Evolutionary conservation across 2,329 filamentous ascomycete genomes (phyloP).

Genomic region (Bisporella sp.): DNA sequence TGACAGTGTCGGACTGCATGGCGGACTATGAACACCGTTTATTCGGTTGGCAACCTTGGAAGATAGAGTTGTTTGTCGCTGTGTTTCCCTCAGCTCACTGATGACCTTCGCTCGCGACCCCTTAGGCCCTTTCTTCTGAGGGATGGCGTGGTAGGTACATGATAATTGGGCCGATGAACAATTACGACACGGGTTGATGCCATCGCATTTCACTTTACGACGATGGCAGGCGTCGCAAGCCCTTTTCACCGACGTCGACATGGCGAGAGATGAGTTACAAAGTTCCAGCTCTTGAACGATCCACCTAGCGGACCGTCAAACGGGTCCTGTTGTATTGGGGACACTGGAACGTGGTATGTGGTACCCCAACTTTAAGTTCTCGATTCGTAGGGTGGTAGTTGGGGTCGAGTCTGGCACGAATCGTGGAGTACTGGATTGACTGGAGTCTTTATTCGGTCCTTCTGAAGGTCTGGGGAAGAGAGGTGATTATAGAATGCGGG

Average conservation of each 20-base stretch:
- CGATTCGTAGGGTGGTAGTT: no score
- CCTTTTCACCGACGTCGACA: conserved; percentile 38
- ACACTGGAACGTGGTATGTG: conserved; percentile 9
- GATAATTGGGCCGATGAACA: conserved; percentile 59
- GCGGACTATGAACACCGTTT: conserved; percentile 45
- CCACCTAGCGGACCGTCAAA: neutral
- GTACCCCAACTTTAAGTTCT: conserved; percentile 8
- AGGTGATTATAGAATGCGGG: conserved; percentile 11
- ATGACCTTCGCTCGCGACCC: conserved; percentile 70
- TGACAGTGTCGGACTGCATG: conserved; percentile 39
- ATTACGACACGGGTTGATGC: conserved; percentile 63
- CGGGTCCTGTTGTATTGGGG: neutral
- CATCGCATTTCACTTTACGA: conserved; percentile 69
- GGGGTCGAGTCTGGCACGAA: no score
- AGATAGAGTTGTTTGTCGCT: conserved; percentile 58
- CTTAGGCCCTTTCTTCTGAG: conserved; percentile 71
- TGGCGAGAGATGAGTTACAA: conserved; percentile 5
- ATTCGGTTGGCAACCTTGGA: conserved; percentile 54
- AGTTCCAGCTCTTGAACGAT: conserved; percentile 2
- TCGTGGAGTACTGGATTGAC: conserved; percentile 3
- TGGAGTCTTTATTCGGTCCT: conserved; percentile 21
- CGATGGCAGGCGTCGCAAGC: conserved; percentile 70
- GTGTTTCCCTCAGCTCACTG: conserved; percentile 63
- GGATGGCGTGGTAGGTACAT: conserved; percentile 69
- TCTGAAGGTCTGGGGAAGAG: conserved; percentile 15